Conservation (phyloP, 192 early-diverging fungal species). For the Kappamyces sp. region DNA sequence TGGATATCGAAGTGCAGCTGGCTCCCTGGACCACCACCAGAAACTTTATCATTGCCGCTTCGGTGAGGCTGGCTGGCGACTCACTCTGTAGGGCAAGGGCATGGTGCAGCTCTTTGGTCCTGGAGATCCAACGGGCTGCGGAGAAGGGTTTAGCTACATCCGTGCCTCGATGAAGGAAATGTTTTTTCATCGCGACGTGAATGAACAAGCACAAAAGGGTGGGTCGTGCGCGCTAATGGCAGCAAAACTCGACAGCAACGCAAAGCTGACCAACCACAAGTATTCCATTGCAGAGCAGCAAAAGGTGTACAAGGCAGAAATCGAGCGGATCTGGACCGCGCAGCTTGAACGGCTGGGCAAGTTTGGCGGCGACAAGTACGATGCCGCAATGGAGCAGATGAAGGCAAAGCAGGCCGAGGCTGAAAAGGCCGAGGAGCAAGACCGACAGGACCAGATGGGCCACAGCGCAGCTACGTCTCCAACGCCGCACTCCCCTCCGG, state of each 20-base stretch:
- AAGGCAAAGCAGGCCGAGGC: conserved; percentile 8
- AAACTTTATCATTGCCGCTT: conserved; percentile 90
- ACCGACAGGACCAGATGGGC: conserved; percentile 22
- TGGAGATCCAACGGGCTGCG: conserved; percentile 93
- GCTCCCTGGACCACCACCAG: conserved; percentile 93
- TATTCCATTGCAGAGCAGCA: conserved; percentile 82
- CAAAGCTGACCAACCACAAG: conserved; percentile 27
- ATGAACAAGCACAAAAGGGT: conserved; percentile 12
- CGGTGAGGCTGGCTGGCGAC: conserved; percentile 23
- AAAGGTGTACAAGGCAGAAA: conserved; percentile 89
- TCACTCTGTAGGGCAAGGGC: conserved; percentile 64
- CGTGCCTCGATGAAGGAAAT: conserved; percentile 97
- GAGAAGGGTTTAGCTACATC: conserved; percentile 97
- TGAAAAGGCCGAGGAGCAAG: conserved; percentile 30
- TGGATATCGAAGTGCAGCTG: conserved; percentile 87
- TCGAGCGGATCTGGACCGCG: conserved; percentile 86
- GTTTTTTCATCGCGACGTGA: conserved; percentile 78
- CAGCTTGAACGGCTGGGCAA: conserved; percentile 67
- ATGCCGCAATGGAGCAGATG: conserved; percentile 23
- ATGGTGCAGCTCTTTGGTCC: conserved; percentile 92
- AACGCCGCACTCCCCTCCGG: conserved; percentile 22
- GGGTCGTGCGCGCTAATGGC: not conserved
- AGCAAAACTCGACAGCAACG: conserved; percentile 3
- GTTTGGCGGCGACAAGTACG: conserved; percentile 38
- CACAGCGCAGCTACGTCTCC: not conserved